phyloP scores from a whole-genome alignment of 352 stramenopile species.

The Pilasporangium apinafurcum region DNA sequence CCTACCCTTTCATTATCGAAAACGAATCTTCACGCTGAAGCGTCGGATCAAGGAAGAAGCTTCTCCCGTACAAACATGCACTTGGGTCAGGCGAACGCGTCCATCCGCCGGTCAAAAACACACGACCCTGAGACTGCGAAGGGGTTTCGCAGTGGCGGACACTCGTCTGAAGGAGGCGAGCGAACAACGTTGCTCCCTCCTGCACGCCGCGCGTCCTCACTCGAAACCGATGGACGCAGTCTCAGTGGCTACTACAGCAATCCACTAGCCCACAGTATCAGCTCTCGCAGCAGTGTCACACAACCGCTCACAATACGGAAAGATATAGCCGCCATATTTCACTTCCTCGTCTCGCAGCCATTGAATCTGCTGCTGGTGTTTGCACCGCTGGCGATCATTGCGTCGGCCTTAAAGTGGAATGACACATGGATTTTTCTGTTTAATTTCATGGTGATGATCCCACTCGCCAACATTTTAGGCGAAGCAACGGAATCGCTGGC shows the following conservation, averaged over 20 bases:
- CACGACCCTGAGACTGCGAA: slow-evolving; percentile 20
- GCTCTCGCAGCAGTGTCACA: not conserved
- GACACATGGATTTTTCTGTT: slow-evolving; percentile 89
- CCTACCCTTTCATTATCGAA: no score
- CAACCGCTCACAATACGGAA: slow-evolving; percentile 13
- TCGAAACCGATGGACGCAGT: slow-evolving; percentile 12
- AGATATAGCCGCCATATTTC: slow-evolving; percentile 34
- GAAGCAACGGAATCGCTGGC: slow-evolving; percentile 97
- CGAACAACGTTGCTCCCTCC: slow-evolving; percentile 7
- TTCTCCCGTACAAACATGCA: no score
- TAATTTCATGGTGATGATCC: slow-evolving; percentile 97
- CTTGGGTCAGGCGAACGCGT: slow-evolving; percentile 53
- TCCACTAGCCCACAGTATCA: no score
- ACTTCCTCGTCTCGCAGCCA: slow-evolving; percentile 38
- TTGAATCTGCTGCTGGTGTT: slow-evolving; percentile 69
- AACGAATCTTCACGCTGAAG: no score
- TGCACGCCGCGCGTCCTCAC: no score
- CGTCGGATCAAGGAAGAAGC: no score
- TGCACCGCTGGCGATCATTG: slow-evolving; percentile 56
- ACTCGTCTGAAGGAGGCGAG: slow-evolving; percentile 4
- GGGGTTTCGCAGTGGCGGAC: no score
- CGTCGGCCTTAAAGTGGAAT: slow-evolving; percentile 51
- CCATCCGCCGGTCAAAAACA: slow-evolving; percentile 45
- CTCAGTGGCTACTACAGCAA: slow-evolving; percentile 6
- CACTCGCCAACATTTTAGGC: slow-evolving; percentile 93